A percentile compares a stretch with the other conserved stretches of the same genome.
phyloP scores from a whole-genome alignment of 768 basidiomycete species.

The Lactarius evosmus region DNA sequence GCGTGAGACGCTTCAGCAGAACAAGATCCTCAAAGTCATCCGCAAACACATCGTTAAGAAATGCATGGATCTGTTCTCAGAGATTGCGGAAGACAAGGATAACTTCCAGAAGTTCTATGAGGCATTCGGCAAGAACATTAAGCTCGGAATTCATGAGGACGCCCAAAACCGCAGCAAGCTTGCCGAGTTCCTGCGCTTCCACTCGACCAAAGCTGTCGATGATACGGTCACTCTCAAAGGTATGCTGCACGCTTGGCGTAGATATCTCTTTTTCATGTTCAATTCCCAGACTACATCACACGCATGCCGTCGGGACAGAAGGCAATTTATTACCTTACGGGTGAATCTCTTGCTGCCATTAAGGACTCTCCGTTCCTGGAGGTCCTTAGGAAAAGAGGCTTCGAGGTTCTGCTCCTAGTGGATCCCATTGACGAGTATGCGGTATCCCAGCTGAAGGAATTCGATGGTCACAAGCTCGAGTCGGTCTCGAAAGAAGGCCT shows the following conservation, averaged over 20 bases:
- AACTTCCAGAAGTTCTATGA: slow-evolving; percentile 97
- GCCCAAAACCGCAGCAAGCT: slow-evolving; percentile 99
- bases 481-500: slow-evolving; percentile 99
- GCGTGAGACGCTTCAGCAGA: slow-evolving; percentile 98
- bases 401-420: slow-evolving; percentile 94
- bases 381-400: slow-evolving; percentile 99
- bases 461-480: slow-evolving; percentile 94
- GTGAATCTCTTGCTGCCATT: slow-evolving; percentile 89
- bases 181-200: slow-evolving; percentile 98
- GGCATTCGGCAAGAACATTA: slow-evolving; percentile 98
- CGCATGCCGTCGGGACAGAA: slow-evolving; percentile 99
- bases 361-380: slow-evolving; percentile 98
- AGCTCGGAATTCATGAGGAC: slow-evolving; percentile 99
- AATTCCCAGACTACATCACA: slow-evolving; percentile 84
- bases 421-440: slow-evolving; percentile 99
- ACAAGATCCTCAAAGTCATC: slow-evolving; percentile 99
- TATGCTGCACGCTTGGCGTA: slow-evolving; percentile 35
- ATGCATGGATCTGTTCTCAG: slow-evolving; percentile 87
- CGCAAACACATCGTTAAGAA: slow-evolving; percentile 99
- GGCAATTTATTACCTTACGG: slow-evolving; percentile 98
- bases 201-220: slow-evolving; percentile 89
- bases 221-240: slow-evolving; percentile 94
- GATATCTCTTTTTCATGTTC: background rate
- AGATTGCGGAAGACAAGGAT: slow-evolving; percentile 99
- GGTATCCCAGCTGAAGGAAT: slow-evolving; percentile 98